These are phyloP conservation scores for Lactifluus echinatus DNA, from an alignment of 768 basidiomycete species.

Conservation along the genomic window DNA sequence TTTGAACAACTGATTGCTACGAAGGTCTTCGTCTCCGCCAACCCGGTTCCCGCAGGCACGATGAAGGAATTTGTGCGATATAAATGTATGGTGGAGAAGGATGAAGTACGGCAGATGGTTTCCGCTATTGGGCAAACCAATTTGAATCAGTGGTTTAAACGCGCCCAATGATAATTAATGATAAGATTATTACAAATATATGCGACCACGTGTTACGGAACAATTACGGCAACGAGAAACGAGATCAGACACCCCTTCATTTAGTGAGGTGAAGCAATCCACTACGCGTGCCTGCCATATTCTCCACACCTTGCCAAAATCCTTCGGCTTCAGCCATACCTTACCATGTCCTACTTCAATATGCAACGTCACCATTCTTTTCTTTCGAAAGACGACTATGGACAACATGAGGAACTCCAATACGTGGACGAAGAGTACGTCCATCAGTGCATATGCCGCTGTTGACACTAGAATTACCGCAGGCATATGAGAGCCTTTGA, in stretches of 20 bases:
- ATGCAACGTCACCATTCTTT: background rate
- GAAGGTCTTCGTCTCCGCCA: constrained; percentile 47
- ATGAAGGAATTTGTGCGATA: constrained; percentile 71
- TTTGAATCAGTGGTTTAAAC: constrained; percentile 72
- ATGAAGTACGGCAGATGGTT: constrained; percentile 59
- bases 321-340: constrained; percentile 17
- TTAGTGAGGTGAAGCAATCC: background rate
- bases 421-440: constrained; percentile 69
- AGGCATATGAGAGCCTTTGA: constrained; percentile 73
- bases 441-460: background rate
- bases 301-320: background rate
- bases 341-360: constrained; percentile 6
- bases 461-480: background rate
- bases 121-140: constrained; percentile 59
- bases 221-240: too few species aligned
- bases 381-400: constrained; percentile 30
- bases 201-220: too few species aligned
- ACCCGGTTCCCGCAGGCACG: constrained; percentile 39
- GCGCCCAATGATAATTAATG: constrained; percentile 43
- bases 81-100: constrained; percentile 53
- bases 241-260: too few species aligned
- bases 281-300: background rate
- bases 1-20: constrained; percentile 60
- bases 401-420: background rate
- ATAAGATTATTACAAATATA: too few species aligned